Conservation (phyloP, 345 rosid species). For the Geranium brycei region DNA sequence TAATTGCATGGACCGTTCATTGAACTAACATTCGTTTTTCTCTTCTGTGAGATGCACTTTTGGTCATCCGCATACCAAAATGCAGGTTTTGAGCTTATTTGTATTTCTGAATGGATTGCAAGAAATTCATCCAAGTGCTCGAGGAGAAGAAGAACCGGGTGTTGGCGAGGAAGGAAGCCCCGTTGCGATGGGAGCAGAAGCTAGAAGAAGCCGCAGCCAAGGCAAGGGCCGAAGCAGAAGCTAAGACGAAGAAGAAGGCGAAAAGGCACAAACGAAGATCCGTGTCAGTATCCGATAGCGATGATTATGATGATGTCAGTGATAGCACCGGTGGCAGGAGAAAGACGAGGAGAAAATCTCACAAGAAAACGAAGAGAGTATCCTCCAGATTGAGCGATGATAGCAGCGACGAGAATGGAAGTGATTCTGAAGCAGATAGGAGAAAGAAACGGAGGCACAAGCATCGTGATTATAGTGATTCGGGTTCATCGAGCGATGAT, state of each 20-base stretch:
- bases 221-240: conserved; percentile 55
- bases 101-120: conserved; percentile 69
- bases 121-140: conserved; percentile 85
- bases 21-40: conserved; percentile 81
- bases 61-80: conserved; percentile 62
- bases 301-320: conserved; percentile 28
- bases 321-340: conserved; percentile 26
- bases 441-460: conserved; percentile 35
- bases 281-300: conserved; percentile 29
- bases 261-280: conserved; percentile 41
- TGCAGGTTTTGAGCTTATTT: conserved; percentile 73
- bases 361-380: conserved; percentile 35
- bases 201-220: conserved; percentile 68
- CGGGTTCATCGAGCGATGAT: conserved; percentile 27
- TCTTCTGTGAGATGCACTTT: conserved; percentile 96
- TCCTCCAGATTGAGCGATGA: conserved; percentile 28
- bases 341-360: conserved; percentile 34
- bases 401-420: conserved; percentile 29
- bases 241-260: conserved; percentile 47
- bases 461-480: conserved; percentile 23
- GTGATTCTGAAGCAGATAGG: conserved; percentile 36
- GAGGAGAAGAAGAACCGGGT: conserved; percentile 84
- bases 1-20: conserved; percentile 16
- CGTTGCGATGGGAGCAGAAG: conserved; percentile 92
- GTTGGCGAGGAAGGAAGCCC: conserved; percentile 76